Evolutionary conservation across 441 rosid genomes (phyloP).

Genomic region (Pelargonium citronellum): DNA sequence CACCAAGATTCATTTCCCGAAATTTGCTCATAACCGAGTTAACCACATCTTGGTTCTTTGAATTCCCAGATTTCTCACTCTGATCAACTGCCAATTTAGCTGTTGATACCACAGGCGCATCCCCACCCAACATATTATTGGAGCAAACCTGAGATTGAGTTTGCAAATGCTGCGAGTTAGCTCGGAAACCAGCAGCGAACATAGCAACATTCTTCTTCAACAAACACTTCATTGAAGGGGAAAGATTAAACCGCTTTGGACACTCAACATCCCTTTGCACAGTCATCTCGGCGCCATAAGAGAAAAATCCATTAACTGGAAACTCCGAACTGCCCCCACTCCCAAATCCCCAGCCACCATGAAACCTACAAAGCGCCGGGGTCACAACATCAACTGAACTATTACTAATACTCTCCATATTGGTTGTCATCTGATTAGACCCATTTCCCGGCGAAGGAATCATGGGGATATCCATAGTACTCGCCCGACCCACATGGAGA

Average conservation of each 20-base stretch:
- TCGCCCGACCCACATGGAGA: constrained; percentile 81
- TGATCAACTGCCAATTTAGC: constrained; percentile 32
- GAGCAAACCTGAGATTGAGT: constrained; percentile 30
- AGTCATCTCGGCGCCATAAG: constrained; percentile 35
- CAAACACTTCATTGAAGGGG: constrained; percentile 70
- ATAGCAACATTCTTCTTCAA: constrained; percentile 79
- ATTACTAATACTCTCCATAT: no score
- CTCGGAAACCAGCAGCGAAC: constrained; percentile 80
- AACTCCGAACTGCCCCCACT: constrained; percentile 46
- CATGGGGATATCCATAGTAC: constrained; percentile 51
- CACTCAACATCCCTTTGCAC: constrained; percentile 65
- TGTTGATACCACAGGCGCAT: constrained; percentile 26
- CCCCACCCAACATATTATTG: constrained; percentile 32
- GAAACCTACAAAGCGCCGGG: constrained; percentile 64
- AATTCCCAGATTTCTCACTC: constrained; percentile 37
- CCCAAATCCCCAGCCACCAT: constrained; percentile 82
- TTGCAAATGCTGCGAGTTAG: constrained; percentile 52
- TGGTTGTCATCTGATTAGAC: no score
- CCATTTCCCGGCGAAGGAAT: constrained; percentile 29
- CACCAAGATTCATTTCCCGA: constrained; percentile 69
- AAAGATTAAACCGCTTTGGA: constrained; percentile 76
- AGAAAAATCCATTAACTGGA: constrained; percentile 43
- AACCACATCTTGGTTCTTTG: constrained; percentile 44
- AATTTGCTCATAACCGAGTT: constrained; percentile 56
- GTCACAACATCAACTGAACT: constrained; percentile 36